These are phyloP conservation scores for Rubia peregrina DNA, from an alignment of 305 asterid species.

Conservation along the genomic window DNA sequence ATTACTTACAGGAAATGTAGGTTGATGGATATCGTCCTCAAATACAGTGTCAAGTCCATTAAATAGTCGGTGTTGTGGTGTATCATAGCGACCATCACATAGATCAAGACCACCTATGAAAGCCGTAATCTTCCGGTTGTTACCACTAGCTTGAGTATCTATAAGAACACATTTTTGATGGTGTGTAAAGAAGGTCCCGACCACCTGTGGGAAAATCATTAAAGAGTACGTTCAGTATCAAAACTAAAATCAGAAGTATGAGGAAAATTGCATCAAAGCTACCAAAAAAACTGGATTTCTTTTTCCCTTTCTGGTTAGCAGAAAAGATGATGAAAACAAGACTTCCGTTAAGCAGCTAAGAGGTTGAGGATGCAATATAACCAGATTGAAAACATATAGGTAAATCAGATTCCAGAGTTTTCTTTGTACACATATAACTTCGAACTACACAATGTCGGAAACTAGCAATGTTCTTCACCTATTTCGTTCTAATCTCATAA, in stretches of 20 bases:
- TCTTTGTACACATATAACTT: background rate
- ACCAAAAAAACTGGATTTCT: background rate
- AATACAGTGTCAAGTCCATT: constrained; percentile 60
- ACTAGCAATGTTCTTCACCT: background rate
- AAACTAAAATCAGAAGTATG: background rate
- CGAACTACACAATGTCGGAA: background rate
- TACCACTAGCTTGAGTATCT: constrained; percentile 81
- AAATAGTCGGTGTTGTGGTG: constrained; percentile 78
- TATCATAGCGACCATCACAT: constrained; percentile 98
- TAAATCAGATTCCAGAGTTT: background rate
- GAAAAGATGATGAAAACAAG: too few species aligned
- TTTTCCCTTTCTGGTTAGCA: too few species aligned
- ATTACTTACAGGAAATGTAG: constrained; percentile 67
- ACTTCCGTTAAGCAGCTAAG: background rate
- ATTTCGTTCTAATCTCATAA: background rate
- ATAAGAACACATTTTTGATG: constrained; percentile 94
- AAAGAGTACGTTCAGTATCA: constrained; percentile 19
- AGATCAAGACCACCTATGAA: constrained; percentile 91
- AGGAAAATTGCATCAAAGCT: background rate
- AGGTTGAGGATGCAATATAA: background rate
- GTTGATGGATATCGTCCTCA: constrained; percentile 78
- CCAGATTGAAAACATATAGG: background rate
- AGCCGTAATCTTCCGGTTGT: constrained; percentile 75
- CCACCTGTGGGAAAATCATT: constrained; percentile 47
- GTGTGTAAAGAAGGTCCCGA: constrained; percentile 75